Percentiles rank a stretch among this genome's conserved stretches.
phyloP scores from a whole-genome alignment of 73 alveolate species.

The Tetrahymena borealis region DNA sequence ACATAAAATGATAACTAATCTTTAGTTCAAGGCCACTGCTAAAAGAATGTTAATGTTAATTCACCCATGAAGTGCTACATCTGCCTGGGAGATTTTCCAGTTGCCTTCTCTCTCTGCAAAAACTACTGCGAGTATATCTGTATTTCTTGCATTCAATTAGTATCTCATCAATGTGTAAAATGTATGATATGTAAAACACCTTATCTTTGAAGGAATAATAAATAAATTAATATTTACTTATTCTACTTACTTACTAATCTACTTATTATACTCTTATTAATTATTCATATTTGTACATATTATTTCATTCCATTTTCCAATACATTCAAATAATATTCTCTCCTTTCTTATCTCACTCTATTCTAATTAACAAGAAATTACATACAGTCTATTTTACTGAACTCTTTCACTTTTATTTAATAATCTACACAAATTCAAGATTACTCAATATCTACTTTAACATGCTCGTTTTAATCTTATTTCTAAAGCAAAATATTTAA shows the following conservation, averaged over 20 bases:
- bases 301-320: no score
- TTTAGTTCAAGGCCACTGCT: not conserved
- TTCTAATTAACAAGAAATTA: no score
- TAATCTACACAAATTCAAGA: no score
- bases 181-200: not conserved
- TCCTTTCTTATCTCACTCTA: no score
- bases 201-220: not conserved
- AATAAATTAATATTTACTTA: not conserved
- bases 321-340: no score
- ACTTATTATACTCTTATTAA: no score
- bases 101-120: not conserved
- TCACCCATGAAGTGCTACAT: not conserved
- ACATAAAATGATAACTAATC: not conserved
- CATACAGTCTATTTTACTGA: no score
- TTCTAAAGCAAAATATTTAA: no score
- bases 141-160: not conserved
- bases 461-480: no score
- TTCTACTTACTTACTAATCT: not conserved
- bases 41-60: not conserved
- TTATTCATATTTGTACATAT: no score
- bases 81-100: not conserved
- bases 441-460: no score
- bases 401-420: no score
- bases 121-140: not conserved
- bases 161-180: not conserved